Conservation (phyloP, 805 yeast genomes). For the Cyberlindnera bimundalis region DNA sequence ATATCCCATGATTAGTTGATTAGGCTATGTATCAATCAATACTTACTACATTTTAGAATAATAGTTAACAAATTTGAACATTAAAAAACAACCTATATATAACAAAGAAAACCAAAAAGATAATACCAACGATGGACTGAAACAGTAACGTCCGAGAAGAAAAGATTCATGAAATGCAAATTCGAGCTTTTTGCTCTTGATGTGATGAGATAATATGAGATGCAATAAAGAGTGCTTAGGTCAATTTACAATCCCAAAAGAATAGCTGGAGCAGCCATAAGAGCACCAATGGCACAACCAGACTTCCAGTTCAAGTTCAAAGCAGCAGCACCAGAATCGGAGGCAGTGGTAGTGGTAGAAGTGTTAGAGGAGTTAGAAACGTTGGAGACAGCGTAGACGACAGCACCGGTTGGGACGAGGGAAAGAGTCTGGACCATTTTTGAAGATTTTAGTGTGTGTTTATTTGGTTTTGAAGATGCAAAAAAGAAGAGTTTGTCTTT, state of each 20-base stretch:
- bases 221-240: background rate
- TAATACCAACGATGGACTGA: constrained; percentile 1
- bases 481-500: background rate
- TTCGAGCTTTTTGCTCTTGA: background rate
- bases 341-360: constrained; percentile 19
- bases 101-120: constrained; percentile 3
- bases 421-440: constrained; percentile 25
- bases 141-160: constrained; percentile 1
- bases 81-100: constrained; percentile 3
- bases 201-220: background rate
- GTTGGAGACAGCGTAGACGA: constrained; percentile 25
- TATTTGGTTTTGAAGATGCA: background rate
- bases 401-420: constrained; percentile 29
- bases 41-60: too few relatives aligned
- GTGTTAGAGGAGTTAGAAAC: constrained; percentile 3
- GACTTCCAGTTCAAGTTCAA: constrained; percentile 39
- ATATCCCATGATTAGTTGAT: too few relatives aligned
- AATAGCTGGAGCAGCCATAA: constrained; percentile 36
- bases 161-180: constrained; percentile 1
- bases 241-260: constrained; percentile 19
- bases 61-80: too few relatives aligned
- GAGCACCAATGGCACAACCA: constrained; percentile 37
- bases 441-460: constrained; percentile 1
- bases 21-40: too few relatives aligned
- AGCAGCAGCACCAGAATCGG: constrained; percentile 29